Evolutionary conservation across 2,329 filamentous ascomycete genomes (phyloP), one percentile per base, ranked within the genome.

Genomic region (Stachybotrys chartarum): DNA sequence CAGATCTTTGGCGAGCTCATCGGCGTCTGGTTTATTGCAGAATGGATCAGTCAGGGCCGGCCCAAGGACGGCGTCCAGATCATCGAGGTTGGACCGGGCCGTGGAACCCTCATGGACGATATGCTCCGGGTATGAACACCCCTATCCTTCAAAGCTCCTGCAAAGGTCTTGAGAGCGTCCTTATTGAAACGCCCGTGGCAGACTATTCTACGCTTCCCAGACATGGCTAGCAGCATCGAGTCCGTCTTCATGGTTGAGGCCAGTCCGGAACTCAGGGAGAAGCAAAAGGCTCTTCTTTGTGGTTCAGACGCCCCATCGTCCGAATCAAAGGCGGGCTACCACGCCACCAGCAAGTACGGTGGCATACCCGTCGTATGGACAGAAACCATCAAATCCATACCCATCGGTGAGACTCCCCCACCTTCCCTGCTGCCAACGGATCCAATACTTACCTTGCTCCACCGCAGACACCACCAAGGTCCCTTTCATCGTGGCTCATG

Each of bases 21-120:
- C 55, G 94, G 91, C 5, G 83, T 99, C 63, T 99, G 94, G 94
- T 86, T 96, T 58, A 87, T 97, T 53, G 86, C 93, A 47, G 94
- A 99, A 78, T 99, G 94, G 93, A 89, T 97, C 70, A 87, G 88
- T 46, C 94, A 99, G 70, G 92, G 91, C 16, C 81, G 80, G 57
- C 88, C 83, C 55, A 83, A 76, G 58, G 78, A 81, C 32, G 90
- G 90, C 30, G 85, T 97, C 16, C 88, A 97, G 68, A 78, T 99
- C 60, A 91, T 99, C 66, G 94, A 99, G 72, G 85, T 97, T 62
- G 94, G 94, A 0, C 94, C 94, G 4, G 94, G 94, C 12, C 85
- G 93, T 69, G 94, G 94, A 14, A 99, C 94, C 14, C 75, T 99
- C 64, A 99, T 99, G 93, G 90, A 93, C 72, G 94, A 99, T 75